Percentiles rank a stretch among this genome's conserved stretches.
These are phyloP conservation scores for Haberlea rhodopensis DNA, from an alignment of 257 asterid genomes.

Conservation along the genomic window DNA sequence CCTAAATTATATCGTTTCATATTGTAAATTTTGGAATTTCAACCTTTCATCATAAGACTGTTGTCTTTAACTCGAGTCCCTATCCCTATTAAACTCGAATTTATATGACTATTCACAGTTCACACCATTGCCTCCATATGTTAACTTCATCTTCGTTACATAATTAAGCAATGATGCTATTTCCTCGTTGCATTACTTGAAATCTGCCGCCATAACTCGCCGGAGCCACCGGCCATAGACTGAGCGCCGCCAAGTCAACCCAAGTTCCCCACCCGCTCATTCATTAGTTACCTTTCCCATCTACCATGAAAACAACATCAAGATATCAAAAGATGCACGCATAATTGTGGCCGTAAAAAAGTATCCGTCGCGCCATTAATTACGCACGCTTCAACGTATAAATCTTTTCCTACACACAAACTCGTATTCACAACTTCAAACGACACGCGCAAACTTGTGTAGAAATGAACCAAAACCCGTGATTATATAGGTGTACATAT, in stretches of 20 bases:
- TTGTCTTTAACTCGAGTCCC: no score
- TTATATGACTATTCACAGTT: no score
- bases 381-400: neutral
- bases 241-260: neutral
- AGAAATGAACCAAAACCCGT: conserved; percentile 30
- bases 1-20: no score
- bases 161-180: no score
- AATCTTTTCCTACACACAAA: neutral
- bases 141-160: no score
- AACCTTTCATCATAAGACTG: no score
- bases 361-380: conserved; percentile 32
- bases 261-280: neutral
- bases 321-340: neutral
- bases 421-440: conserved; percentile 2
- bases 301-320: conserved; percentile 24
- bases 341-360: conserved; percentile 32
- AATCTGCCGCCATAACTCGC: no score
- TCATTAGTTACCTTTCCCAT: conserved; percentile 9
- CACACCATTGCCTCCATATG: no score
- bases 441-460: conserved; percentile 2
- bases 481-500: conserved; percentile 32
- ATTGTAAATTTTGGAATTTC: no score
- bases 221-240: no score
- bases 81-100: no score
- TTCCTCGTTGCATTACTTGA: no score